phyloP scores from a whole-genome alignment of 169 alveolate species.

The Plasmodium ovale region DNA sequence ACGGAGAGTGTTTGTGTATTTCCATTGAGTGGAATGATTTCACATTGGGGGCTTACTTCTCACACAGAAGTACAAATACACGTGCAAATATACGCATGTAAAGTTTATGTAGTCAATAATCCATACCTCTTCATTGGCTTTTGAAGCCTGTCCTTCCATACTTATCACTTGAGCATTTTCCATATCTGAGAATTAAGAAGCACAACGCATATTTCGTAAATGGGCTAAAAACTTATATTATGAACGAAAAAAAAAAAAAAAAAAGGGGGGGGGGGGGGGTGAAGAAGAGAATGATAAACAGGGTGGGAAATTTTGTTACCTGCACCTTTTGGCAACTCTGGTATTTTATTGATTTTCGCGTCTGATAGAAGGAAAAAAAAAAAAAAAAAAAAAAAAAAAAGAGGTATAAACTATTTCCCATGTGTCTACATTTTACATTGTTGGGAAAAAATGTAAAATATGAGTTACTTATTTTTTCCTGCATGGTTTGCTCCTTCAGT shows the following conservation, averaged over 20 bases:
- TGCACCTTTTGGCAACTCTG: constrained; percentile 35
- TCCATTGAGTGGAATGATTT: no score
- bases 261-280: background rate
- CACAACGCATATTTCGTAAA: background rate
- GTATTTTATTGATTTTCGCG: constrained; percentile 44
- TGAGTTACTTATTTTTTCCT: constrained; percentile 62
- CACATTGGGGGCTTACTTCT: background rate
- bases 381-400: constrained; percentile 25
- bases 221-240: background rate
- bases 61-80: background rate
- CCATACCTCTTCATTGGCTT: constrained; percentile 58
- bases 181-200: constrained; percentile 1
- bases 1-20: background rate
- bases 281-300: background rate
- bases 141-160: background rate
- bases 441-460: background rate
- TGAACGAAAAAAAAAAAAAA: background rate
- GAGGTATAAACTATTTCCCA: background rate
- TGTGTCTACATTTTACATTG: background rate
- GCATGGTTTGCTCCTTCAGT: constrained; percentile 62
- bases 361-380: constrained; percentile 17
- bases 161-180: background rate
- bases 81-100: background rate
- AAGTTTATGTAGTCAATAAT: background rate
- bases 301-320: background rate